Evolutionary conservation across 345 rosid species (phyloP), one percentile per base, ranked within the genome.

Genomic region (Eucalyptus sp.): DNA sequence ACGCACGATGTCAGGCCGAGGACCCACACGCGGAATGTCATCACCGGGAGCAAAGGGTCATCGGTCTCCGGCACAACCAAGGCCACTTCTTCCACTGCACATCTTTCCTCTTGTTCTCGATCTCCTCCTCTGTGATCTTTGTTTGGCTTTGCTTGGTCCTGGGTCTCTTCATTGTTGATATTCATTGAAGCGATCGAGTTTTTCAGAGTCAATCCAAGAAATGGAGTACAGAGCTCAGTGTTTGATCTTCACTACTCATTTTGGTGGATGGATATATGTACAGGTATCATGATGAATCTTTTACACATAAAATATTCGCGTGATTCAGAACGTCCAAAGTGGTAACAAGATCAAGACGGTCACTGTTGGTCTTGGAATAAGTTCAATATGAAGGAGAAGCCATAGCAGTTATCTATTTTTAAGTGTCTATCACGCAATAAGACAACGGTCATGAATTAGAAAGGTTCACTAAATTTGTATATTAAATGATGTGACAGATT

Each of bases 21-120:
- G 81, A 94, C 92, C 99, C 99, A 97, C 31, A 98, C 94, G 20
- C 99, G 95, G 90, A 98, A 98, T 31, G 99, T 98, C 97, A 98
- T 91, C 76, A 95, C 98, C 1, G 97, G 99, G 5, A 96, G 71
- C n/a, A 93, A 89, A 13, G 98, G 98, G 87, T 98, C 99, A 56
- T 98, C 99, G 13, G 99, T 98, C 91, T 94, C 96, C 2, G 99
- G 99, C 52, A 98, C 99, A 7, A 96, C 95, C 54, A 98, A 89
- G 15, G 97, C 96, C 41, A 97, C 99, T 87, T 96, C 96, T 86
- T 98, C 99, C 86, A 97, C 92, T 1, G 97, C 91, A 85, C 94
- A 94, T 81, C 92, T 90, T 88, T 94, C 96, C 3, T 92, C 64
- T 13, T 90, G 92, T 12, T 91, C 91, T 88, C 91, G 95, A 4